Evolutionary conservation across 176 grass and related monocot genomes (phyloP), one percentile per base, ranked within the genome.

Genomic region (Thalia dealbata): DNA sequence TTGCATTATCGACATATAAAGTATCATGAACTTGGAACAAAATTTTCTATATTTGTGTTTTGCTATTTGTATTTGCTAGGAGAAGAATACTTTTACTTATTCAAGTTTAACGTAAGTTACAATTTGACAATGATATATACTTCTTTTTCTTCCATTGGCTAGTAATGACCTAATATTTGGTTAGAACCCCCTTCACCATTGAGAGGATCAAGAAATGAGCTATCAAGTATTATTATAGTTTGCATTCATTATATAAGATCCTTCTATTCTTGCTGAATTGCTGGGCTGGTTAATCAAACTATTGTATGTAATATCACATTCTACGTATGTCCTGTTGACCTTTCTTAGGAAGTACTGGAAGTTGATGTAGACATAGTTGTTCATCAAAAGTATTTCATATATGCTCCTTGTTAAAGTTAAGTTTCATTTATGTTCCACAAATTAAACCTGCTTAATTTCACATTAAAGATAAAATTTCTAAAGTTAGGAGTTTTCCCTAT

Each of bases 401-500:
- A 68, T 68, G 10, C 65, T 45, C 8, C 38, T 68, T 68, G 18
- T 68, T 65, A 68, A 41, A 29, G 16, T 64, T 64, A 6, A 64
- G 2, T 16, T 22, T 60, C 23, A 4, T 18, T 22, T 27, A n/a
- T 68, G 7, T 68, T 68, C 32, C 35, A 8, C 43, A n/a, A 42
- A 29, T 68, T 41, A 1, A 29, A 23, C 12, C 38, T 68, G 16
- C 44, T 68, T 41, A 7, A 16, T 65, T 15, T 35, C 28, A 65
- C 18, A 65, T 65, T 32, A 15, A 16, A 30, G 16, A 6, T 30
- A 27, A 14, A 71, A 48, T 32, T 52, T 66, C 1, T 38, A 27
- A 74, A 66, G 48, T 81, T 27, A 27, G 14, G 27, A 3, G 62
- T 9, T 25, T 44, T 18, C 38, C 52, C 43, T 88, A 43, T 51